These are phyloP conservation scores for Mortierella sp. DNA, from an alignment of 371 early-diverging fungal genomes.

Conservation along the genomic window DNA sequence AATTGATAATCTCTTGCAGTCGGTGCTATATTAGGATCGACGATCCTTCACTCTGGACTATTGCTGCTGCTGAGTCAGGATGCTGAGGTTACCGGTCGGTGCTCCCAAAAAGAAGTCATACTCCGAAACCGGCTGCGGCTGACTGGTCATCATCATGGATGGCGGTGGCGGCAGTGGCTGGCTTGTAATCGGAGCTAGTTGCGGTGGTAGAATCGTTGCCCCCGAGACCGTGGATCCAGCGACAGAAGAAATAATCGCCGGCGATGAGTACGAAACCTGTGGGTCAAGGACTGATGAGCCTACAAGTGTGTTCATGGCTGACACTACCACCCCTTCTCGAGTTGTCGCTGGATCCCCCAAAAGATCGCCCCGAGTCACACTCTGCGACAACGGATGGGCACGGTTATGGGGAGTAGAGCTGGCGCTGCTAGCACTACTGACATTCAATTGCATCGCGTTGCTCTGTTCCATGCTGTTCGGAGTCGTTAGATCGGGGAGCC, in stretches of 20 bases:
- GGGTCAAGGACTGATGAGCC: too few species aligned
- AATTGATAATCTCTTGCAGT: too few species aligned
- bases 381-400: conserved; percentile 38
- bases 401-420: conserved; percentile 1
- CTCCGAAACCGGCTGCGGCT: background rate
- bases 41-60: background rate
- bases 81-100: background rate
- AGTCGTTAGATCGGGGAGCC: conserved; percentile 12
- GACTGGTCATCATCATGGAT: too few species aligned
- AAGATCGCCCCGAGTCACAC: conserved; percentile 32
- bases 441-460: background rate
- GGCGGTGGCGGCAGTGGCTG: too few species aligned
- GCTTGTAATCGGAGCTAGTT: background rate
- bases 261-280: too few species aligned
- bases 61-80: conserved; percentile 7
- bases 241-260: too few species aligned
- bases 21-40: too few species aligned
- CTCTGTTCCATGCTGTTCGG: conserved; percentile 13
- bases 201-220: background rate
- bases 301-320: too few species aligned
- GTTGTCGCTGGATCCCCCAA: background rate
- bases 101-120: conserved; percentile 20
- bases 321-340: too few species aligned
- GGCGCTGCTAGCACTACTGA: conserved; percentile 6
- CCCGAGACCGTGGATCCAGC: background rate